Base-by-base conservation (phyloP, 495 filamentous ascomycete genomes). In the Poronia punctata region DNA sequence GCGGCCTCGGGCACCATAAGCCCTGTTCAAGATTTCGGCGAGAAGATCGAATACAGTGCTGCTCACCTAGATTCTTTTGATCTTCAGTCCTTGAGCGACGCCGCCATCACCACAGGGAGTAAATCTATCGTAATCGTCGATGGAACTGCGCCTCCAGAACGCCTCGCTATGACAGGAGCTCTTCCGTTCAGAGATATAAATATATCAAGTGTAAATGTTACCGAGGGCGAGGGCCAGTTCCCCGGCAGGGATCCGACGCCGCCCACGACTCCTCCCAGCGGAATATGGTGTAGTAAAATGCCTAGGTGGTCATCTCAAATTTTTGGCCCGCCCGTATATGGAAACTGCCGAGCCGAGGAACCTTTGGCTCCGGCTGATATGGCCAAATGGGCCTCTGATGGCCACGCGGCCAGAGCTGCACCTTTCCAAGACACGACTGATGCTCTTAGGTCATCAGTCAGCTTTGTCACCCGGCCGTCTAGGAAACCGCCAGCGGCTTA, bases 101-200 rank as follows among this genome's bases (percentile, higher is more conserved):
- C 56, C 36, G 79, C 70, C 20, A 67, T 93, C 22, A 90, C 86
- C 0, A 71, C 68, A 25, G 86, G 85, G 5, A 93, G 86, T 60
- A 76, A 84, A 46, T 93, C 87, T 0, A 92, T 95, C 47, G 76
- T 93, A 20, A 92, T 95, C 49, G 78, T 94, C 11, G 84, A 95
- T 54, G 83, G 82, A 38, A 82, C 79, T 3, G 41, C 70, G 14
- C 56, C 62, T 19, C 56, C 46, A 9, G 64, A 61, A 17, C 60
- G 59, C 12, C 67, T 68, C 1, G 33, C 37, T 16, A 73, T 76
- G 69, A 65, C 67, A 2, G 64, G 69, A 6, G 68, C 67, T 2
- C 48, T 23, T 18, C 36, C 18, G 5, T 22, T 35, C 12, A 64
- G 62, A 3, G 53, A 40, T 5, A 47, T 62, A 29, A 71, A 67